Evolutionary conservation across 805 yeast species (phyloP), one percentile per base, ranked within the genome.

Genomic region (Tetrapisispora nanseiensis): DNA sequence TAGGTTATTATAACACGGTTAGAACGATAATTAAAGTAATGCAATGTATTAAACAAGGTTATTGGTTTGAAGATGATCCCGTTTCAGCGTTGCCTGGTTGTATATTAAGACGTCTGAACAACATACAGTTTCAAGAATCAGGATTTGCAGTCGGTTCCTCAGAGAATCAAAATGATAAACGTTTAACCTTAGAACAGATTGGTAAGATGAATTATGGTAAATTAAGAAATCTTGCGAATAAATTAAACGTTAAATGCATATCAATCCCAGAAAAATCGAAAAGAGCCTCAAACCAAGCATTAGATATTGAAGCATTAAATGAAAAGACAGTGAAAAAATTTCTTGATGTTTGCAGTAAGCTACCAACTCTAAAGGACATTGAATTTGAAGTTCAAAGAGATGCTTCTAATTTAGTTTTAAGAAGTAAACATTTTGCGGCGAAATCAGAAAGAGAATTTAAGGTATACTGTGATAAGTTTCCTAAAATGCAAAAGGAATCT

Each of bases 401-500:
- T 8, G 42, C 59, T 0, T 69, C 63, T 13, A 43, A 50, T 6
- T 37, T 84, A 13, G 48, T 44, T 0, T 66, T 85, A 18, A 63
- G 59, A 18, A 63, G 86, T 29, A 59, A 57, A 8, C 94, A 83
- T 56, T 63, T 66, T n/a, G 77, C 74, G 41, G 49, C 37, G 2
- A 63, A 66, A 28, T 53, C 51, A 19, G 75, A 72, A 48, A 65
- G 67, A 3, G 87, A 81, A 35, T 83, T 78, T 66, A 75, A 75
- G 49, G 74, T 86, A 40, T 77, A 80, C 54, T 70, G 89, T 44
- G 90, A 94, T 2, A 76, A 75, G 51, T 92, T 85, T 65, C 95
- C 95, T 35, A 90, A 92, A 61, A 69, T 79, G 2, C 98, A 92
- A 62, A 80, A 86, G 54, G 97, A 92, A 58, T 78, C 94, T 0